These are phyloP conservation scores for Solanum hybrid DNA, from an alignment of 305 asterid species.

Conservation along the genomic window DNA sequence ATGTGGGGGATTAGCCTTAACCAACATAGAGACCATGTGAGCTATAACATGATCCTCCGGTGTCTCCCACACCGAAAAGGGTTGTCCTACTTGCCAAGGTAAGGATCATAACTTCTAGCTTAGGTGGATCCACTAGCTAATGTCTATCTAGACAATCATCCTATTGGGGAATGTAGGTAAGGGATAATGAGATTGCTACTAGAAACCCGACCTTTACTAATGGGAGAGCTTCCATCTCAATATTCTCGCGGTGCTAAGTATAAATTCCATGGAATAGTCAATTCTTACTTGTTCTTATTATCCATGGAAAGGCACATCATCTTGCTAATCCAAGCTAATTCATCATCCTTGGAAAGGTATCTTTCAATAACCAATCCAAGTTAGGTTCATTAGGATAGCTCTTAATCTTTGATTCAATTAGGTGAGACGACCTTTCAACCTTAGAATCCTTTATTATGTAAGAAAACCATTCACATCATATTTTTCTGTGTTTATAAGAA, in stretches of 20 bases:
- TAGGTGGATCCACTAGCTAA: neutral
- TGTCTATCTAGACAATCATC: neutral
- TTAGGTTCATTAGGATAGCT: neutral
- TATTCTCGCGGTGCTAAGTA: neutral
- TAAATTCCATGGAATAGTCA: neutral
- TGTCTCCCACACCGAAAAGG: neutral
- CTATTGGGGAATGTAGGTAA: neutral
- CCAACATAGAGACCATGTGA: neutral
- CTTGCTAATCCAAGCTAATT: neutral
- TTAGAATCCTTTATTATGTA: neutral
- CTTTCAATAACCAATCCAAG: neutral
- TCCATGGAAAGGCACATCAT: neutral
- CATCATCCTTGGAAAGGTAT: neutral
- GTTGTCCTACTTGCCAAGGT: neutral
- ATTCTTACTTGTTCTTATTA: neutral
- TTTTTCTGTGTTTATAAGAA: neutral
- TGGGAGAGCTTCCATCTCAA: neutral
- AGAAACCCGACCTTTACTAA: neutral
- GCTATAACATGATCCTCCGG: neutral
- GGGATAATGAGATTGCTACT: neutral
- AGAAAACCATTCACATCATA: neutral
- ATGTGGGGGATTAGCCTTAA: neutral
- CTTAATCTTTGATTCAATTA: neutral
- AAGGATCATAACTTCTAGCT: neutral
- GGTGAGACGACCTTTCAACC: neutral